Conservation (phyloP, 2,329 filamentous ascomycete species). For the Arthrobotrys pseudoclavata region DNA sequence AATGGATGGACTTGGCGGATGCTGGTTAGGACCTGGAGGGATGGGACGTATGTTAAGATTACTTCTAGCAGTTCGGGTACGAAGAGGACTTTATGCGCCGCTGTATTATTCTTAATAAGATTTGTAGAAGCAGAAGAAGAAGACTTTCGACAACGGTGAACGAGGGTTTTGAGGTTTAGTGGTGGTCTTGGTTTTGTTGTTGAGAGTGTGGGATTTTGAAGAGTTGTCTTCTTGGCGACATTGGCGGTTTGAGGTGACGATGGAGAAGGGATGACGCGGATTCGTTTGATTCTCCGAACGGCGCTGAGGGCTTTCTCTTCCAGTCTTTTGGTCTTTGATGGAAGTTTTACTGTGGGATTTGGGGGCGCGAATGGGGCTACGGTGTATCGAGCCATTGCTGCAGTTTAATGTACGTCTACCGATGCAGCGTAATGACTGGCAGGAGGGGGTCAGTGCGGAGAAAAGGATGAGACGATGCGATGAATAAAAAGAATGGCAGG, state of each 20-base stretch:
- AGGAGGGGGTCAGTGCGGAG: conserved; percentile 17
- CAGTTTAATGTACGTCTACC: not conserved
- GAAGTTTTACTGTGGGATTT: not conserved
- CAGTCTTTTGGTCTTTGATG: conserved; percentile 30
- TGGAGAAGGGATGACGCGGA: conserved; percentile 21
- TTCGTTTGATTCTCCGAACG: conserved; percentile 48
- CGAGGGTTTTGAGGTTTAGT: conserved; percentile 10
- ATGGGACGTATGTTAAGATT: conserved; percentile 48
- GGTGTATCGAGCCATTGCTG: conserved; percentile 36
- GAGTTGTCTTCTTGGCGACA: conserved; percentile 21
- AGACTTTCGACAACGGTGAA: conserved; percentile 23
- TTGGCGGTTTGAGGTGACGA: conserved; percentile 4
- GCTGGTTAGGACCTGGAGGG: conserved; percentile 55
- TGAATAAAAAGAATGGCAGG: conserved; percentile 16
- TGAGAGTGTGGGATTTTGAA: conserved; percentile 34
- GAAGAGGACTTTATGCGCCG: conserved; percentile 47
- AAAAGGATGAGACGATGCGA: conserved; percentile 25
- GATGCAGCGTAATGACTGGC: conserved; percentile 1
- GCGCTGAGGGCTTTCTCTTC: conserved; percentile 41
- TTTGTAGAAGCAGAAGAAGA: not conserved
- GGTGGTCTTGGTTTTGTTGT: conserved; percentile 15
- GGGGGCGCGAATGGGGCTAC: conserved; percentile 31
- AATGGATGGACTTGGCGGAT: conserved; percentile 58
- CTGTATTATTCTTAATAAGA: conserved; percentile 18
- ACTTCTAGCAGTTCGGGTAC: conserved; percentile 52